Percentiles rank a stretch among this genome's conserved stretches.
Conservation (phyloP, 345 rosid genomes). For the Citrus cavaleriei region DNA sequence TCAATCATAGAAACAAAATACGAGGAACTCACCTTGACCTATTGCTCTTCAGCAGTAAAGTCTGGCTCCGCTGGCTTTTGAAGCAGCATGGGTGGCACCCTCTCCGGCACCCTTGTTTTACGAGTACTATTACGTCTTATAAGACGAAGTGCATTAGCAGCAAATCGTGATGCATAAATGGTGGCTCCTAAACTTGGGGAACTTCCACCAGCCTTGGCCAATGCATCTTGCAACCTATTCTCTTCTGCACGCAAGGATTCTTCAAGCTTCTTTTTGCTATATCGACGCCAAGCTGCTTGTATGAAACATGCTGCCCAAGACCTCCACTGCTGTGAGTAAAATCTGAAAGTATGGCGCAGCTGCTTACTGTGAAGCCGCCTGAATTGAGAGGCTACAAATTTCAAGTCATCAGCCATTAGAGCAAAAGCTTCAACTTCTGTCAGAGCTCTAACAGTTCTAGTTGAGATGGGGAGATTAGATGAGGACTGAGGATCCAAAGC, state of each 20-base stretch:
- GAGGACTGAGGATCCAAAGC: constrained; percentile 85
- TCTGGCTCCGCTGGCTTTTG: constrained; percentile 96
- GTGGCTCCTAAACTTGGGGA: constrained; percentile 90
- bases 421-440: constrained; percentile 93
- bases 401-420: constrained; percentile 75
- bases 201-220: constrained; percentile 58
- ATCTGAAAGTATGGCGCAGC: constrained; percentile 76
- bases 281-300: constrained; percentile 91
- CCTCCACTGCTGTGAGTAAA: constrained; percentile 89
- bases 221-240: constrained; percentile 69
- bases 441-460: constrained; percentile 69
- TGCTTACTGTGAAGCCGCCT: constrained; percentile 88
- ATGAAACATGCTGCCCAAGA: constrained; percentile 92
- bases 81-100: constrained; percentile 66
- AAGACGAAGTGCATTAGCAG: constrained; percentile 70
- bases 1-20: neutral
- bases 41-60: constrained; percentile 57
- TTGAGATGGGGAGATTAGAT: constrained; percentile 78
- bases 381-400: constrained; percentile 79
- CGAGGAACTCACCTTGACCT: constrained; percentile 1
- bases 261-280: constrained; percentile 63
- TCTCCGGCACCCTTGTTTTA: constrained; percentile 55
- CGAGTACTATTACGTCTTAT: constrained; percentile 46
- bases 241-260: constrained; percentile 68
- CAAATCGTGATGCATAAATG: constrained; percentile 79